Evolutionary conservation across 345 rosid species (phyloP).

Genomic region (Aquilaria malaccensis): DNA sequence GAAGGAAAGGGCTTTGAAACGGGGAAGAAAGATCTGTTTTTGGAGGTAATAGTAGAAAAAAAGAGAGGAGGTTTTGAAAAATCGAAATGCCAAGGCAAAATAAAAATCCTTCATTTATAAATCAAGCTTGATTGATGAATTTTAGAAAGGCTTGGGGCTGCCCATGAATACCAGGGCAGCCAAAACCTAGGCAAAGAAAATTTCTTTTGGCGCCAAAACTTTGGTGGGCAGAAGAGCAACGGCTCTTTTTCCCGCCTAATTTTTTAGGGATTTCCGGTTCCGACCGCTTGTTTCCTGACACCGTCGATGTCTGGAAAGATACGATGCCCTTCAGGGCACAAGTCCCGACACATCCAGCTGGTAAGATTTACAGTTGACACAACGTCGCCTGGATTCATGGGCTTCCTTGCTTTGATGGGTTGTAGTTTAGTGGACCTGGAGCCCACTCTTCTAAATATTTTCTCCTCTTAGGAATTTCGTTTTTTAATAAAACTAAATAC

Average conservation of each 20-base stretch:
- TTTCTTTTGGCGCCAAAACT: slow-evolving; percentile 47
- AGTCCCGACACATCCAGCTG: slow-evolving; percentile 8
- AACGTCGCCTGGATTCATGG: no score
- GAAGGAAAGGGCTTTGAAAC: slow-evolving; percentile 8
- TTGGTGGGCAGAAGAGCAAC: slow-evolving; percentile 35
- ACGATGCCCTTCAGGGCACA: slow-evolving; percentile 14
- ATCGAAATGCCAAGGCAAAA: background rate
- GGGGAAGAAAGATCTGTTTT: slow-evolving; percentile 14
- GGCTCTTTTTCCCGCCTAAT: slow-evolving; percentile 74
- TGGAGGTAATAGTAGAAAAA: slow-evolving; percentile 21
- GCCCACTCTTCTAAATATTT: no score
- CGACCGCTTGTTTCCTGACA: slow-evolving; percentile 10
- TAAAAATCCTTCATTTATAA: no score
- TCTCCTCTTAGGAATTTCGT: no score
- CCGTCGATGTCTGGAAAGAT: slow-evolving; percentile 9
- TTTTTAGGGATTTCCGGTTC: slow-evolving; percentile 9
- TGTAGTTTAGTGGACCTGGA: no score
- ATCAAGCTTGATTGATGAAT: background rate
- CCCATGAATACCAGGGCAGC: slow-evolving; percentile 56
- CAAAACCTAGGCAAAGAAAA: slow-evolving; percentile 18
- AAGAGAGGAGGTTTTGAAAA: slow-evolving; percentile 17
- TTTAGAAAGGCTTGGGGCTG: slow-evolving; percentile 23
- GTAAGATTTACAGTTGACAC: no score
- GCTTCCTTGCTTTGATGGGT: no score
- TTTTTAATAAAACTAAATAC: no score